Evolutionary conservation across 495 filamentous ascomycete genomes (phyloP).

Genomic region (Aspergillus avenaceus): DNA sequence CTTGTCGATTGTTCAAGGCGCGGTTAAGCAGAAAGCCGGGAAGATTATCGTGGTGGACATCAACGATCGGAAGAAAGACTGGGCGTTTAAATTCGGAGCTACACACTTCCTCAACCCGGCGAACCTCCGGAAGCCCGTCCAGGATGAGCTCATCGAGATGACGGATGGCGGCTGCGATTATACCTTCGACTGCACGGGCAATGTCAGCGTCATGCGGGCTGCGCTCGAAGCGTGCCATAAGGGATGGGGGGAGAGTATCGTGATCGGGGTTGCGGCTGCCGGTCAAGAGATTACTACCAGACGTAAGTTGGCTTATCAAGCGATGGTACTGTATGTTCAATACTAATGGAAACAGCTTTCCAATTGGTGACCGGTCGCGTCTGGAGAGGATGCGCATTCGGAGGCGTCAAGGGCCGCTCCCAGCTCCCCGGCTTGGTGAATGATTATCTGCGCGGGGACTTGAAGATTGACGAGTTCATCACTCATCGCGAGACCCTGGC

Average conservation of each 20-base stretch:
- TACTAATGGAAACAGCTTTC: slow-evolving; percentile 62
- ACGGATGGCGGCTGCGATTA: slow-evolving; percentile 99
- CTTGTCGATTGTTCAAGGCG: slow-evolving; percentile 90
- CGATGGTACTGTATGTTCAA: slow-evolving; percentile 1
- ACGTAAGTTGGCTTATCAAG: slow-evolving; percentile 58
- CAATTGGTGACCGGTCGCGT: slow-evolving; percentile 96
- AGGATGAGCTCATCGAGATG: slow-evolving; percentile 92
- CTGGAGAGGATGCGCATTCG: slow-evolving; percentile 97
- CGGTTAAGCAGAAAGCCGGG: slow-evolving; percentile 77
- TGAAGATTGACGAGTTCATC: slow-evolving; percentile 99
- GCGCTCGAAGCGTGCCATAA: slow-evolving; percentile 98
- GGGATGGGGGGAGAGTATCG: slow-evolving; percentile 97
- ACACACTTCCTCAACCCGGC: slow-evolving; percentile 96
- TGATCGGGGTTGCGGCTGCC: slow-evolving; percentile 96
- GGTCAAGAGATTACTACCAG: slow-evolving; percentile 95
- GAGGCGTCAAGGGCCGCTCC: slow-evolving; percentile 93
- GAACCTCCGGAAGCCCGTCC: slow-evolving; percentile 73
- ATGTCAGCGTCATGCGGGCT: slow-evolving; percentile 91
- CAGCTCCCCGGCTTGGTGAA: slow-evolving; percentile 85
- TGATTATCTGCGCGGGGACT: slow-evolving; percentile 82
- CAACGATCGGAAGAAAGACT: slow-evolving; percentile 87
- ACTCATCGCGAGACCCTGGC: slow-evolving; percentile 82
- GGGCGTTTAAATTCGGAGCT: slow-evolving; percentile 90
- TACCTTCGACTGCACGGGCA: slow-evolving; percentile 98
- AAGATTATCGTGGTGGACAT: slow-evolving; percentile 96